Conservation (phyloP, 805 yeast genomes). For the Clavispora carvajalis region DNA sequence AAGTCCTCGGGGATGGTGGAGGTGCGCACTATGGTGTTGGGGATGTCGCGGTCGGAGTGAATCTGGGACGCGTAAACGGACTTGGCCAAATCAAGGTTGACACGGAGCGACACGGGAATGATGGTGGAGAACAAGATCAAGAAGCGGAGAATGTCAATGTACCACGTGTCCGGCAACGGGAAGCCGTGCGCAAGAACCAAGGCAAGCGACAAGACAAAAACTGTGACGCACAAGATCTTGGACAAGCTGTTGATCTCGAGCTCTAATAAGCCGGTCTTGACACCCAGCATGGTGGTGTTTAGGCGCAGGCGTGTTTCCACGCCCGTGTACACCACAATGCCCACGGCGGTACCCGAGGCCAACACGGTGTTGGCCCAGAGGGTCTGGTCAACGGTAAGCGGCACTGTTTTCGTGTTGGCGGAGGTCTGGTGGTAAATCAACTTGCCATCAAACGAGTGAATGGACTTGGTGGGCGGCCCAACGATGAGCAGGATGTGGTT, state of each 20-base stretch:
- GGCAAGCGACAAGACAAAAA: constrained; percentile 67
- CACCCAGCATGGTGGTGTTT: constrained; percentile 85
- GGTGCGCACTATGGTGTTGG: constrained; percentile 89
- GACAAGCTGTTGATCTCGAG: constrained; percentile 85
- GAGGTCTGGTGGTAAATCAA: constrained; percentile 43
- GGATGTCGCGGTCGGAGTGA: constrained; percentile 76
- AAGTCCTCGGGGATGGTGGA: constrained; percentile 97
- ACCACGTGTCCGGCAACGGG: constrained; percentile 61
- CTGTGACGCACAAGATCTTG: constrained; percentile 82
- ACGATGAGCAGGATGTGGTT: constrained; percentile 54
- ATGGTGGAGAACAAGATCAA: constrained; percentile 89
- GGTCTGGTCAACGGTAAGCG: constrained; percentile 83
- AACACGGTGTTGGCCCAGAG: constrained; percentile 97
- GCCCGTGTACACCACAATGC: constrained; percentile 87
- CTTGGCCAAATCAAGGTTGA: constrained; percentile 90
- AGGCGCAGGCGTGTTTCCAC: constrained; percentile 88
- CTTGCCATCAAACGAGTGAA: constrained; percentile 77
- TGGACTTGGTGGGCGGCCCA: constrained; percentile 78
- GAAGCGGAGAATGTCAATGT: constrained; percentile 84
- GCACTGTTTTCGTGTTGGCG: constrained; percentile 43
- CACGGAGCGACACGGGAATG: constrained; percentile 93
- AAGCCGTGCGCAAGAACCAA: constrained; percentile 82
- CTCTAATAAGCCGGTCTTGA: constrained; percentile 85
- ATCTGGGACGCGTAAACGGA: constrained; percentile 94
- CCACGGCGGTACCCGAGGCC: constrained; percentile 90